Conservation (phyloP, 495 filamentous ascomycete species). For the Immersiella caudata region DNA sequence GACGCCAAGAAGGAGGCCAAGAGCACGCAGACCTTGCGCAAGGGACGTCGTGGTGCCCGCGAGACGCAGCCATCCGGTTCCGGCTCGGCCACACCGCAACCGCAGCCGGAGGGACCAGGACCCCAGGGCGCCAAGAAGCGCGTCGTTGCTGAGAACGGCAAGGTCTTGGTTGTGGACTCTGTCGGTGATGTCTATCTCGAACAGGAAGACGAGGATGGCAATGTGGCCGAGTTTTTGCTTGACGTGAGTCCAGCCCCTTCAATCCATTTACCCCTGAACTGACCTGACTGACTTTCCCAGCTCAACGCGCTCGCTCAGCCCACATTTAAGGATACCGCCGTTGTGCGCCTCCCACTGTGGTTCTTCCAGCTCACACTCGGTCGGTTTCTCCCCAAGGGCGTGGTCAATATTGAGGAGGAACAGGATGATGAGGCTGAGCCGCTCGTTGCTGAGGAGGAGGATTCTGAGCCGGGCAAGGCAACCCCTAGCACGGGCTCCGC, state of each 20-base stretch:
- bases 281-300: conserved; percentile 33
- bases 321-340: conserved; percentile 67
- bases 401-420: conserved; percentile 42
- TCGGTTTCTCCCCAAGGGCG: conserved; percentile 48
- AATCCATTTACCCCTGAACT: not conserved
- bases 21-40: conserved; percentile 37
- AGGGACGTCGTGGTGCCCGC: conserved; percentile 27
- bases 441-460: conserved; percentile 40
- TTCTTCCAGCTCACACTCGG: conserved; percentile 61
- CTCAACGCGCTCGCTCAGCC: conserved; percentile 67
- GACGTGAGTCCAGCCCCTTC: conserved; percentile 70
- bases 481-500: conserved; percentile 52
- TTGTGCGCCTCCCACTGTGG: conserved; percentile 70
- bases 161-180: conserved; percentile 89
- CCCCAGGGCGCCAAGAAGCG: conserved; percentile 73
- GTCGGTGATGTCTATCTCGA: conserved; percentile 90
- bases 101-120: conserved; percentile 42
- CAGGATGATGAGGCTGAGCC: conserved; percentile 28
- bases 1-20: conserved; percentile 70
- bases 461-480: conserved; percentile 42
- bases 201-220: conserved; percentile 83
- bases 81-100: conserved; percentile 38
- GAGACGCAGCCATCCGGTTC: conserved; percentile 27
- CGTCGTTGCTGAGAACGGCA: conserved; percentile 91
- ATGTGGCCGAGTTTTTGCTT: conserved; percentile 77